phyloP scores from a whole-genome alignment of 1,284 basidiomycete genomes.

The Ganoderma sinense region DNA sequence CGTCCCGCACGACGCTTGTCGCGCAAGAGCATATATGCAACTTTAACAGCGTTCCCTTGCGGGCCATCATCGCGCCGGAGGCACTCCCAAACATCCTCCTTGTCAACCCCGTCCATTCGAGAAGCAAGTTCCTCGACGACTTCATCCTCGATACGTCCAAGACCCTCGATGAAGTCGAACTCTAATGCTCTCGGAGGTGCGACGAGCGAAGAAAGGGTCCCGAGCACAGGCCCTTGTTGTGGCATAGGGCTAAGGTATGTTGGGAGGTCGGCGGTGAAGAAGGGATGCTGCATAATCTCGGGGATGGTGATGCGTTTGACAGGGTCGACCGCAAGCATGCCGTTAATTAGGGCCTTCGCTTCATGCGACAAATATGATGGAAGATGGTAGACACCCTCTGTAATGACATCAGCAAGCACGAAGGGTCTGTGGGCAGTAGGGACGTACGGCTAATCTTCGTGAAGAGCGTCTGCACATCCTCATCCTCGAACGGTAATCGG shows the following conservation, averaged over 20 bases:
- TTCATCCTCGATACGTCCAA: slow-evolving; percentile 91
- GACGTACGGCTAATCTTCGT: slow-evolving; percentile 90
- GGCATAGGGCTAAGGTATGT: slow-evolving; percentile 89
- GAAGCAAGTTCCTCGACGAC: slow-evolving; percentile 85
- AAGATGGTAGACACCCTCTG: slow-evolving; percentile 87
- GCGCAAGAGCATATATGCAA: slow-evolving; percentile 93
- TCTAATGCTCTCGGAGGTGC: slow-evolving; percentile 69
- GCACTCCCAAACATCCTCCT: slow-evolving; percentile 88
- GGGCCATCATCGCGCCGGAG: slow-evolving; percentile 82
- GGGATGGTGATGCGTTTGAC: slow-evolving; percentile 92
- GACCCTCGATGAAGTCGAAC: slow-evolving; percentile 80
- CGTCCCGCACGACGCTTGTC: slow-evolving; percentile 90
- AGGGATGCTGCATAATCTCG: slow-evolving; percentile 89
- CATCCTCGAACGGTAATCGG: slow-evolving; percentile 93
- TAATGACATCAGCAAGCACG: slow-evolving; percentile 14
- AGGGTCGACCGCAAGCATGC: slow-evolving; percentile 93
- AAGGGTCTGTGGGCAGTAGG: slow-evolving; percentile 1
- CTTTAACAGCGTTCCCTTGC: slow-evolving; percentile 94
- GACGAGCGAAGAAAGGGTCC: slow-evolving; percentile 74
- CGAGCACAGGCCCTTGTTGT: slow-evolving; percentile 79
- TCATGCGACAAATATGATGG: slow-evolving; percentile 82
- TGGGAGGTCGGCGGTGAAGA: slow-evolving; percentile 87
- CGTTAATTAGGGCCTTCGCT: slow-evolving; percentile 78
- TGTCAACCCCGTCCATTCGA: slow-evolving; percentile 80
- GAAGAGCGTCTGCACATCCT: slow-evolving; percentile 91